phyloP scores from a whole-genome alignment of 345 rosid genomes.

The Leavenworthia alabamica region DNA sequence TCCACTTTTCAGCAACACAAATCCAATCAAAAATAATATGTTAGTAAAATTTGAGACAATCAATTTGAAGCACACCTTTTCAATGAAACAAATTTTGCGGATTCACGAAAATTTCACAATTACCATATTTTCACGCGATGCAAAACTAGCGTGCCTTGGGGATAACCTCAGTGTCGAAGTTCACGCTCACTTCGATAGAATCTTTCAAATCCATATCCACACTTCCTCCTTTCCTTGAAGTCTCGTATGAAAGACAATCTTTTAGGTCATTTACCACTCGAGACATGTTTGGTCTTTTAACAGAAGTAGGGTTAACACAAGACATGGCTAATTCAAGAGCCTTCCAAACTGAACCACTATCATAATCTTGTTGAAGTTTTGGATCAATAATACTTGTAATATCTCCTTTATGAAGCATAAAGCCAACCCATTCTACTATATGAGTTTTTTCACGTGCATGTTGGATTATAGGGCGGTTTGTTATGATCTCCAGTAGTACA shows the following conservation, averaged over 20 bases:
- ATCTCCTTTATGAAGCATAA: neutral
- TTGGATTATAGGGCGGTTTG: slow-evolving; percentile 21
- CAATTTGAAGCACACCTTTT: too few species aligned
- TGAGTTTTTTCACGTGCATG: neutral
- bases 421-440: slow-evolving; percentile 10
- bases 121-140: too few species aligned
- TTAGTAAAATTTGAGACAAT: too few species aligned
- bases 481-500: slow-evolving; percentile 27
- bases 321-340: slow-evolving; percentile 23
- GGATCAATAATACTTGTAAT: neutral
- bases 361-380: neutral
- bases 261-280: neutral
- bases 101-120: too few species aligned
- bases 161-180: neutral
- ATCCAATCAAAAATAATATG: too few species aligned
- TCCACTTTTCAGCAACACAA: too few species aligned
- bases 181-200: neutral
- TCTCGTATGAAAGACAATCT: neutral
- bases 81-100: too few species aligned
- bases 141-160: too few species aligned
- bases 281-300: slow-evolving; percentile 28
- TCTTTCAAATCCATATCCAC: neutral
- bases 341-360: slow-evolving; percentile 7
- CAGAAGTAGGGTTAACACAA: neutral
- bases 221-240: neutral